Evolutionary conservation across 305 asterid genomes (phyloP), one percentile per base, ranked within the genome.

Genomic region (Fraxinus baroniana): DNA sequence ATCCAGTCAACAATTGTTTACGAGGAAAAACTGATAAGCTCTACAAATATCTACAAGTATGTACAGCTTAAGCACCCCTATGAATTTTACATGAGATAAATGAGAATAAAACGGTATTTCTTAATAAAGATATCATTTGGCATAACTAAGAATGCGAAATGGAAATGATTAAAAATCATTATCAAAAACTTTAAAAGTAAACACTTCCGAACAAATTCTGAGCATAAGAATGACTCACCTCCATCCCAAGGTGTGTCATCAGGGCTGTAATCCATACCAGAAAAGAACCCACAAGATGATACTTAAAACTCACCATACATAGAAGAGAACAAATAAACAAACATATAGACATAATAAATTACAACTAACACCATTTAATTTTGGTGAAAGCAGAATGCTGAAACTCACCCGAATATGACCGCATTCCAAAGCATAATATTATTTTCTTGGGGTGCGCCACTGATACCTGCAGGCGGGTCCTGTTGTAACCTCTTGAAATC

Each of bases 191-290:
- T 7, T 8, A 36, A 22, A 22, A 22, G 32, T 24, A 62, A 62
- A 9, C 46, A 22, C 36, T 70, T 80, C 73, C 35, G 26, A 74
- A 57, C 66, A 77, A 66, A 5, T 37, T 75, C 36, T 13, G 15
- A 78, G 75, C 68, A 46, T 60, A 55, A 84, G 87, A 83, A 82
- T 79, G 87, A 86, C 94, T 87, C 79, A 91, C 96, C 96, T 85
- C 94, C 96, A 83, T 92, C 96, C 96, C 96, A 92, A 39, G 94
- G 92, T 71, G 96, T 92, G 81, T 92, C 96, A 85, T 92, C 96
- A 85, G 94, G 97, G 80, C 94, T 91, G 91, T 89, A 91, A 86
- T 83, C 80, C 86, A 89, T 85, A 89, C 79, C 88, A 86, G 80
- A 89, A 83, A 88, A 86, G 89, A 87, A 88, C 88, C 87, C 81